Conservation (phyloP, 2,329 filamentous ascomycete species). For the Purpureocillium lavendulum region DNA sequence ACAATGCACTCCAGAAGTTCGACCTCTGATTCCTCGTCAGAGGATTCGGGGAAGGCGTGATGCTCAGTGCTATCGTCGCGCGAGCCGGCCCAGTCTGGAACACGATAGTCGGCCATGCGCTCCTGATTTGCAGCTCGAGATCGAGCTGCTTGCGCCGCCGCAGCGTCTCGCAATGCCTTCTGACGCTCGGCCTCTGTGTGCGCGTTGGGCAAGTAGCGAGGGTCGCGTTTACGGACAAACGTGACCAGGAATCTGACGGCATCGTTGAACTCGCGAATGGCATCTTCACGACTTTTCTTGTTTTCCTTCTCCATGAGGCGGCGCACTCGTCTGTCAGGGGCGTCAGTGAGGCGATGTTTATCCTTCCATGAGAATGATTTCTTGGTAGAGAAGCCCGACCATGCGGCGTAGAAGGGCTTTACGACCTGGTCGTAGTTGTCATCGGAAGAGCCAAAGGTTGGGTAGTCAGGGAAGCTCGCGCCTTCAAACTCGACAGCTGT, state of each 20-base stretch:
- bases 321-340: conserved; percentile 74
- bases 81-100: conserved; percentile 69
- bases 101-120: conserved; percentile 54
- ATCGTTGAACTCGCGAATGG: conserved; percentile 83
- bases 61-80: conserved; percentile 44
- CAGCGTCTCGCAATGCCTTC: conserved; percentile 65
- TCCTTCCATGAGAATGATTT: conserved; percentile 92
- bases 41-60: conserved; percentile 56
- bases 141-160: conserved; percentile 75
- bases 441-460: conserved; percentile 70
- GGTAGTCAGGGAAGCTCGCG: conserved; percentile 56
- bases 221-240: conserved; percentile 87
- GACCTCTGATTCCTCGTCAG: conserved; percentile 42
- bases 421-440: conserved; percentile 71
- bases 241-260: conserved; percentile 77
- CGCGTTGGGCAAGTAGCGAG: conserved; percentile 68
- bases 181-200: conserved; percentile 77
- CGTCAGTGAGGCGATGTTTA: conserved; percentile 72
- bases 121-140: conserved; percentile 75
- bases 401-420: conserved; percentile 71
- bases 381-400: conserved; percentile 72
- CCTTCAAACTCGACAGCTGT: conserved; percentile 64
- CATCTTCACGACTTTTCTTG: conserved; percentile 72
- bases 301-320: conserved; percentile 95
- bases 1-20: conserved; percentile 65